phyloP scores from a whole-genome alignment of 257 asterid genomes.

The Vinca minor region DNA sequence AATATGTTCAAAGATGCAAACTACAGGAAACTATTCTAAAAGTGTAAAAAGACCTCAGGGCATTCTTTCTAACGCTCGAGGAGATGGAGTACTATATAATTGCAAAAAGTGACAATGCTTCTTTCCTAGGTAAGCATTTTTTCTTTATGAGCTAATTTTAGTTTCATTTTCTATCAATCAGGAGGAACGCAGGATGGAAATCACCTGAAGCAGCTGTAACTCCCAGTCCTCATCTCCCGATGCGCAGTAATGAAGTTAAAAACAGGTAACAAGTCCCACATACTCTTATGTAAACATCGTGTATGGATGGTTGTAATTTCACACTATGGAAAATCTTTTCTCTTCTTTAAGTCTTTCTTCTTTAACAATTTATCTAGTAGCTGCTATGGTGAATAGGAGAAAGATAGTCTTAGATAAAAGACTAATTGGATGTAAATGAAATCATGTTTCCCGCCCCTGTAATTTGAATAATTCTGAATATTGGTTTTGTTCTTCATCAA shows the following conservation, averaged over 20 bases:
- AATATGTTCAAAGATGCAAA: no score
- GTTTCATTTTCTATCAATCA: conserved; percentile 19
- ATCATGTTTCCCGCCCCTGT: no score
- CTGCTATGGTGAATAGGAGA: background rate
- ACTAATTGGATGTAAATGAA: background rate
- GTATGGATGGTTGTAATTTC: background rate
- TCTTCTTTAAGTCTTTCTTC: background rate
- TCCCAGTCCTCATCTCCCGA: conserved; percentile 71
- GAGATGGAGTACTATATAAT: background rate
- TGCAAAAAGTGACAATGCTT: background rate
- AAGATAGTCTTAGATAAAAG: background rate
- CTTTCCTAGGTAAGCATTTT: conserved; percentile 1
- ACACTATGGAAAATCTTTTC: background rate
- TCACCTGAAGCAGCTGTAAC: conserved; percentile 61
- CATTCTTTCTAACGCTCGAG: no score
- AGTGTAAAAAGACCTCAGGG: no score
- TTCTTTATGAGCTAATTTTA: conserved; percentile 2
- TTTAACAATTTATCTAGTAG: background rate
- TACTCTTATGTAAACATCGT: background rate
- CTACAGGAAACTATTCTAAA: no score
- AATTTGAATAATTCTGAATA: background rate
- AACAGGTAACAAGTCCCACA: conserved; percentile 40
- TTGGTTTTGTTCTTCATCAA: background rate
- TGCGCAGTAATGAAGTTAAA: conserved; percentile 81
- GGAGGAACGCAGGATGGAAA: conserved; percentile 50